Conservation (phyloP, 495 filamentous ascomycete species). For the Talaromyces trachyspermus region DNA sequence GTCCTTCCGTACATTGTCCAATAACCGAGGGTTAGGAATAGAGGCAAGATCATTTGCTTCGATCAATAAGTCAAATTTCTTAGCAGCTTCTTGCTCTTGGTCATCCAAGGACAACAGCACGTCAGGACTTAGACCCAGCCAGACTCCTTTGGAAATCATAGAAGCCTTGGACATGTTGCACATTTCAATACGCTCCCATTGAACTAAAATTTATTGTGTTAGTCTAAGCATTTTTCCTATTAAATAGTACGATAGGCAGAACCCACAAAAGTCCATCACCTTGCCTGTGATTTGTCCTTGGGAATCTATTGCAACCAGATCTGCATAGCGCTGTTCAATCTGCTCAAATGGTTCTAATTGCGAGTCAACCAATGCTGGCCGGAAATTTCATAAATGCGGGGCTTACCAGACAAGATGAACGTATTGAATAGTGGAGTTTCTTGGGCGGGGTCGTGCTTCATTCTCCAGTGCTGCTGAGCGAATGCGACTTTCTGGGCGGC, state of each 20-base stretch:
- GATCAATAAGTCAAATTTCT: constrained; percentile 63
- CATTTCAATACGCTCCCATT: constrained; percentile 89
- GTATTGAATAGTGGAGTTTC: constrained; percentile 68
- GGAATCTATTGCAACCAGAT: constrained; percentile 69
- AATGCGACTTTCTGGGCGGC: constrained; percentile 63
- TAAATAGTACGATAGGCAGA: background rate
- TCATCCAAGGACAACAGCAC: constrained; percentile 29
- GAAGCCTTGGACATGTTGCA: constrained; percentile 82
- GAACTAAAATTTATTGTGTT: constrained; percentile 40
- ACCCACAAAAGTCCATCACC: constrained; percentile 80
- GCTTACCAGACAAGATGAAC: constrained; percentile 64
- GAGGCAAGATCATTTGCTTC: constrained; percentile 79
- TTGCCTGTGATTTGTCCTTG: constrained; percentile 64
- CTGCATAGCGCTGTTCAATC: constrained; percentile 63
- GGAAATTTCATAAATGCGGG: no score
- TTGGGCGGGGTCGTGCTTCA: constrained; percentile 50
- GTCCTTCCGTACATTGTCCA: constrained; percentile 52
- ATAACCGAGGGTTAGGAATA: constrained; percentile 46
- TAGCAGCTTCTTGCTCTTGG: constrained; percentile 42
- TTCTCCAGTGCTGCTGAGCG: constrained; percentile 69
- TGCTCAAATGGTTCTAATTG: constrained; percentile 59
- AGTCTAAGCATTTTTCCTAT: constrained; percentile 3
- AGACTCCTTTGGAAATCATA: constrained; percentile 83
- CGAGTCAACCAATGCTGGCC: no score
- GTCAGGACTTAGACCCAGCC: constrained; percentile 84